Evolutionary conservation across 1,139 yeast species (phyloP).

Genomic region (Saccharomyces pastorianus): DNA sequence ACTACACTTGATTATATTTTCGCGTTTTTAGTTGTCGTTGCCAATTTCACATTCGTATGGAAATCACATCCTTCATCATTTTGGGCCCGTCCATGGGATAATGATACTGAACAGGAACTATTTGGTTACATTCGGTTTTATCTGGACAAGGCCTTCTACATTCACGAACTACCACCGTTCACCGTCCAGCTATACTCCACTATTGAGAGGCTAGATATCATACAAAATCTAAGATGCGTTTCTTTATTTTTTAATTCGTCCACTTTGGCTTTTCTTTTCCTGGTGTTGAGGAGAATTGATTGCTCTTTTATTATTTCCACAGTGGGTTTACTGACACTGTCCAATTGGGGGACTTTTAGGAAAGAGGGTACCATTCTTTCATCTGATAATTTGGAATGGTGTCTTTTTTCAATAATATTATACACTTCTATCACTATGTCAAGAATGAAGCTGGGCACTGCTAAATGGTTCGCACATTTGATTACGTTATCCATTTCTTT

Average conservation of each 20-base stretch:
- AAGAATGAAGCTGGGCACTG: constrained; percentile 33
- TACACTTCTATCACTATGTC: constrained; percentile 41
- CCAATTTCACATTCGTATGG: constrained; percentile 1
- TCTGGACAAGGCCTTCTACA: background rate
- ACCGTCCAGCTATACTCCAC: constrained; percentile 15
- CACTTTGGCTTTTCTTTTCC: constrained; percentile 34
- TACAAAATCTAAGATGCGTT: constrained; percentile 46
- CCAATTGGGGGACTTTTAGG: constrained; percentile 48
- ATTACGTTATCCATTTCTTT: constrained; percentile 17
- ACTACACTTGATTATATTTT: background rate
- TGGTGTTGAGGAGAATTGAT: constrained; percentile 41
- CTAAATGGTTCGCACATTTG: constrained; percentile 40
- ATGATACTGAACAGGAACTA: background rate
- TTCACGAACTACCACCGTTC: constrained; percentile 15
- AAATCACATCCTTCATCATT: background rate
- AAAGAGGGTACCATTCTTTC: constrained; percentile 45
- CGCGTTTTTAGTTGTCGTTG: constrained; percentile 3
- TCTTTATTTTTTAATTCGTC: constrained; percentile 35
- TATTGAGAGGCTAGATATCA: constrained; percentile 37
- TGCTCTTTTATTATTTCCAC: constrained; percentile 40
- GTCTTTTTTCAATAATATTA: constrained; percentile 39
- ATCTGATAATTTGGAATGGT: constrained; percentile 44
- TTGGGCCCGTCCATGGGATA: background rate
- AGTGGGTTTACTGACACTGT: constrained; percentile 40
- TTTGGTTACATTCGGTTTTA: background rate